Conservation (phyloP, 2,329 filamentous ascomycete species). For the Domatiomyces catenatus region DNA sequence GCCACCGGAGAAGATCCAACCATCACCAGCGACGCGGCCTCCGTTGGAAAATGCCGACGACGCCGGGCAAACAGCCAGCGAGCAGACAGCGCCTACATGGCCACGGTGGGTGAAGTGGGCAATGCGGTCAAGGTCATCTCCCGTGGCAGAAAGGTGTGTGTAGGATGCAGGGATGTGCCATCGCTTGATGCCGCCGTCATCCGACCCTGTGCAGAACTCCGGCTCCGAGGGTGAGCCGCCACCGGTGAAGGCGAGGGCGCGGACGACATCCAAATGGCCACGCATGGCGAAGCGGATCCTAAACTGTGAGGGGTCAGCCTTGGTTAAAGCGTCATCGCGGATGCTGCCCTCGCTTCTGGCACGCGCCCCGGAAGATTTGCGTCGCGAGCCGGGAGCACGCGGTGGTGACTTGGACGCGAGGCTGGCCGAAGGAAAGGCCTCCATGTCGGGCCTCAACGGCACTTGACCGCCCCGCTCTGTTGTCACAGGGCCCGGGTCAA, state of each 20-base stretch:
- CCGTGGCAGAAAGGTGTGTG: conserved; percentile 37
- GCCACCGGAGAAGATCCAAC: conserved; percentile 96
- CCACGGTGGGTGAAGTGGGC: conserved; percentile 93
- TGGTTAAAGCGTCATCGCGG: conserved; percentile 28
- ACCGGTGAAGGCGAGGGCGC: conserved; percentile 90
- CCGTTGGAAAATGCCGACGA: conserved; percentile 80
- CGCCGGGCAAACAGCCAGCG: conserved; percentile 70
- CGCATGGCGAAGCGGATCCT: conserved; percentile 84
- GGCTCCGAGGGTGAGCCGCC: conserved; percentile 90
- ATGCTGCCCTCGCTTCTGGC: conserved; percentile 48
- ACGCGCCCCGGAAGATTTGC: conserved; percentile 65
- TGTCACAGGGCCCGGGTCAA: conserved; percentile 56
- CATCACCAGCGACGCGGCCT: conserved; percentile 74
- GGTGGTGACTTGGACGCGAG: conserved; percentile 67
- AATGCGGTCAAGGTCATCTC: conserved; percentile 73
- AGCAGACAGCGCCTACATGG: conserved; percentile 79
- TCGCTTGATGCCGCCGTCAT: conserved; percentile 89
- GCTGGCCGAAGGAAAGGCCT: conserved; percentile 69
- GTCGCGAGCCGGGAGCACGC: conserved; percentile 50
- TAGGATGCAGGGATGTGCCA: conserved; percentile 79
- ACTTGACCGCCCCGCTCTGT: conserved; percentile 30
- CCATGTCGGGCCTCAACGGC: conserved; percentile 61
- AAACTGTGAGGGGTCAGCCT: conserved; percentile 57
- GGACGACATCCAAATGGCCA: conserved; percentile 84
- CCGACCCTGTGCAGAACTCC: conserved; percentile 89